Evolutionary conservation across 2,329 filamentous ascomycete species (phyloP), one percentile per base, ranked within the genome.

Genomic region (Tolypocladium tundrense): DNA sequence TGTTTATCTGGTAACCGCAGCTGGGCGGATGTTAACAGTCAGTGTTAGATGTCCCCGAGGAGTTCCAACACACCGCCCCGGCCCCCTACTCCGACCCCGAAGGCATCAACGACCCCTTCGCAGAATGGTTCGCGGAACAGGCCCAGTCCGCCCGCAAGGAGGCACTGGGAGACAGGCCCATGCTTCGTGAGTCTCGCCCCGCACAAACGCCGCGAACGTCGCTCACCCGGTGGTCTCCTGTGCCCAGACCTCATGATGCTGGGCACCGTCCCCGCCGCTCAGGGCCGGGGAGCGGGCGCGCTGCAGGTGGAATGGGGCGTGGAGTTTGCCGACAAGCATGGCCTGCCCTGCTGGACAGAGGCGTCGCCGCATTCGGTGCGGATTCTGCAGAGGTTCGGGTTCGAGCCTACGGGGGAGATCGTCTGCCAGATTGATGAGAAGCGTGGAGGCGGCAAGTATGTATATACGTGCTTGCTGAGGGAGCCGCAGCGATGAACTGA

Each of bases 401-500:
- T 54, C 10, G 21, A 54, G 24, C 14, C 53, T 14, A 33, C 16
- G 37, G 3, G 11, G 7, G 53, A 54, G 31, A 42, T 54, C 9
- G 13, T 54, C 8, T 54, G 53, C 39, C 24, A 54, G 19, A 33
- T 54, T 35, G 40, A 54, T 37, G 53, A 35, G 5, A 40, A 42
- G 24, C 21, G 24, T 31, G 37, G 53, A 19, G 53, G 53, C 19
- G 53, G 53, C 7, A 54, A 21, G 4, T 54, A 54, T 14, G 19
- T 54, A 21, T 54, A 54, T 19, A 60, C 53, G 51, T 53, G 56
- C 54, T 50, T 60, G 37, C 55, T 35, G 24, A 50, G 39, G 40
- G 56, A 43, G 48, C 27, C 50, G n/a, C 39, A 51, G 19, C 19
- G 3, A 35, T 3, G 48, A 14, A 51, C 16, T 35, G 10, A 51